Percentiles rank a stretch among this genome's conserved stretches.
phyloP scores from a whole-genome alignment of 257 asterid species.

The Solanum virginianum region DNA sequence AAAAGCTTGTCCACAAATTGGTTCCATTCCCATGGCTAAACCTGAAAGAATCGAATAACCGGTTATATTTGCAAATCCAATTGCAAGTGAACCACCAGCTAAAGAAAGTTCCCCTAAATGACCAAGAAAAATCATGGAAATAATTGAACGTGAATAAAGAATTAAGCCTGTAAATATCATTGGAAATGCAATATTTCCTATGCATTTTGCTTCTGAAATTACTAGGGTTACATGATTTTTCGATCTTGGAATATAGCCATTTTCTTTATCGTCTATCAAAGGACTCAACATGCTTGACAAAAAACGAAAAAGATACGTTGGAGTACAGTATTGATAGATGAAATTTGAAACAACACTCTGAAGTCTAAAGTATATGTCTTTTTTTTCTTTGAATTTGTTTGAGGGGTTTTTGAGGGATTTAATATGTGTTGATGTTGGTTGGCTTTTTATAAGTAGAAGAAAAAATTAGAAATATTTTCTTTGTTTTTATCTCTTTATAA shows the following conservation, averaged over 20 bases:
- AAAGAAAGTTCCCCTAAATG: conserved; percentile 20
- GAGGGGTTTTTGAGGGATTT: background rate
- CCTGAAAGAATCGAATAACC: conserved; percentile 32
- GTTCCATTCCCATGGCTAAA: conserved; percentile 34
- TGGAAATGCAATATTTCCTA: conserved; percentile 18
- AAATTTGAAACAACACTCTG: background rate
- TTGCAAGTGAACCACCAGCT: conserved; percentile 31
- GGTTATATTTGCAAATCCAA: conserved; percentile 31
- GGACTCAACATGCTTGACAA: background rate
- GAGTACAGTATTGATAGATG: too few species aligned
- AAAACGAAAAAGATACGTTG: too few species aligned
- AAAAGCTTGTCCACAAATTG: conserved; percentile 31
- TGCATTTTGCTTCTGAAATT: conserved; percentile 17
- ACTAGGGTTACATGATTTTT: conserved; percentile 3
- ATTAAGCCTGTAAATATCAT: conserved; percentile 29
- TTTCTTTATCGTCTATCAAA: background rate
- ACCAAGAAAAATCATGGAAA: conserved; percentile 34
- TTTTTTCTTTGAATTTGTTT: background rate
- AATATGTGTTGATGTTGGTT: background rate
- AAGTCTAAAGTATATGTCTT: background rate
- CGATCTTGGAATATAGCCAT: background rate
- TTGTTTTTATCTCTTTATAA: background rate
- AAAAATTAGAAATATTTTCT: background rate
- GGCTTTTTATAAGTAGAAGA: background rate
- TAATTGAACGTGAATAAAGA: conserved; percentile 22